These are phyloP conservation scores for Sisymbrium irio DNA, from an alignment of 345 rosid species.

Conservation along the genomic window DNA sequence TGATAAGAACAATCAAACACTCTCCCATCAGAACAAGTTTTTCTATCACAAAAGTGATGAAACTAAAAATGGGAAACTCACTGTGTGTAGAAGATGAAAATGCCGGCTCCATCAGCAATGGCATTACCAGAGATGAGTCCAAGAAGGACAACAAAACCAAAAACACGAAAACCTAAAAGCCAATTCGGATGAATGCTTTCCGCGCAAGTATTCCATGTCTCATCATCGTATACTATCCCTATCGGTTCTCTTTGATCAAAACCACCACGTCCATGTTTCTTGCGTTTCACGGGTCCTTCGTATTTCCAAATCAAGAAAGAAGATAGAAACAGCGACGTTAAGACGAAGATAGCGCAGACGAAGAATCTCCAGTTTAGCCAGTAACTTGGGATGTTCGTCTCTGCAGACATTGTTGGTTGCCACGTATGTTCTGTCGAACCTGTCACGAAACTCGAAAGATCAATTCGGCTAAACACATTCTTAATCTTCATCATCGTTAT, in stretches of 20 bases:
- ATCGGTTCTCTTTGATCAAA: slow-evolving; percentile 18
- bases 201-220: slow-evolving; percentile 74
- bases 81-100: slow-evolving; percentile 92
- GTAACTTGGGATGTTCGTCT: slow-evolving; percentile 65
- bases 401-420: slow-evolving; percentile 62
- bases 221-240: slow-evolving; percentile 55
- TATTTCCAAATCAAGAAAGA: slow-evolving; percentile 67
- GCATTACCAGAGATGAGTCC: slow-evolving; percentile 55
- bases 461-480: slow-evolving; percentile 34
- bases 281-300: slow-evolving; percentile 49
- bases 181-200: slow-evolving; percentile 64
- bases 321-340: slow-evolving; percentile 43
- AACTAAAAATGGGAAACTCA: slow-evolving; percentile 42
- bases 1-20: slow-evolving; percentile 33
- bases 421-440: slow-evolving; percentile 53
- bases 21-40: neutral
- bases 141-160: slow-evolving; percentile 54
- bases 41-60: neutral
- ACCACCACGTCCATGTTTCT: slow-evolving; percentile 31
- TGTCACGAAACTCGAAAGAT: slow-evolving; percentile 53
- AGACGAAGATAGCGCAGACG: slow-evolving; percentile 55
- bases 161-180: slow-evolving; percentile 62
- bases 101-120: slow-evolving; percentile 56
- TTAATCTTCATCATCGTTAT: neutral
- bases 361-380: slow-evolving; percentile 94